phyloP scores from a whole-genome alignment of 2,329 filamentous ascomycete species.

The Penicillium sp. region DNA sequence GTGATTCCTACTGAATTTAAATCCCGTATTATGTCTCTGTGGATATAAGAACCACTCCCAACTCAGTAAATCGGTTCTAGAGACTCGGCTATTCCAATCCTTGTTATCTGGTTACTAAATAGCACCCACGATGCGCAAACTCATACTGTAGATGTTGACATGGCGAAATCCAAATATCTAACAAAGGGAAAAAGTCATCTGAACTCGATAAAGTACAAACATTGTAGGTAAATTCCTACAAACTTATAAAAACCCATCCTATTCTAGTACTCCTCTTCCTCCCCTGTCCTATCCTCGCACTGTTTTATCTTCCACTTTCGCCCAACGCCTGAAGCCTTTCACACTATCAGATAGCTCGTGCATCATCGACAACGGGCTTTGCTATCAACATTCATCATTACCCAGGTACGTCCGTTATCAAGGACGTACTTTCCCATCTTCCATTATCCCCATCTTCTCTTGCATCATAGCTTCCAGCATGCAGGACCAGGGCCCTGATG shows the following conservation, averaged over 20 bases:
- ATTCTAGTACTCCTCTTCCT: not conserved
- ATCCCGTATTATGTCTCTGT: not conserved
- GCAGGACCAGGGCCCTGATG: not conserved
- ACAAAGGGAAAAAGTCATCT: not conserved
- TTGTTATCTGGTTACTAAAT: not conserved
- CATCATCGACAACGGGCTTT: not conserved
- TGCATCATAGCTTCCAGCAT: not conserved
- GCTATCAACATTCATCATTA: not conserved
- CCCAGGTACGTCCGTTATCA: not conserved
- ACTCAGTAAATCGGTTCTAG: too few relatives aligned
- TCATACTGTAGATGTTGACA: not conserved
- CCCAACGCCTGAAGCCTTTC: not conserved
- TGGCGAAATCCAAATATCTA: not conserved
- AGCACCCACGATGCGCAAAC: not conserved
- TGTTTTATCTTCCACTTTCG: not conserved
- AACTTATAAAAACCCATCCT: conserved; percentile 3
- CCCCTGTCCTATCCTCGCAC: conserved; percentile 2
- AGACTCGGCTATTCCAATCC: not conserved
- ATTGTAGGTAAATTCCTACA: conserved; percentile 1
- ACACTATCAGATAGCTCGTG: not conserved
- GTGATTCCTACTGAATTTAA: not conserved
- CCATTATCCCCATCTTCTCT: not conserved
- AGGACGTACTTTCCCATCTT: not conserved
- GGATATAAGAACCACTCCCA: not conserved
- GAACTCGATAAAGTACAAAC: not conserved